Evolutionary conservation across 768 basidiomycete genomes (phyloP), one percentile per base, ranked within the genome.

Genomic region (Dictyophora rubrovolvata): DNA sequence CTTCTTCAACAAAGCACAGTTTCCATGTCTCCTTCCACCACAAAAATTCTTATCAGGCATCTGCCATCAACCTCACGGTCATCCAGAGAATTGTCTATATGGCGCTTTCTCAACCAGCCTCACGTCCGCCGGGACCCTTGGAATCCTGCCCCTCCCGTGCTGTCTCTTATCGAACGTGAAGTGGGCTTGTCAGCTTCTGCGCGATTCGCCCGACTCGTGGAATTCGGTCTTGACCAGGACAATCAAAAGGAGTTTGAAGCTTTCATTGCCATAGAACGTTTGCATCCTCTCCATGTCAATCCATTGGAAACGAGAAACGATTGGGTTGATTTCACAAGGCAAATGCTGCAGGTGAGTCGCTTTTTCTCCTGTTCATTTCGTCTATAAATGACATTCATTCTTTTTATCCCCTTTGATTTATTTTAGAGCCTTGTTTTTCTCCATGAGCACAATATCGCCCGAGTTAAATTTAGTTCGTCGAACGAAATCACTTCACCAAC

Each of bases 401-500:
- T 14, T 7, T 37, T 37, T 8, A 12, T 9, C n/a, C n/a, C n/a
- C 42, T 42, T 42, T 42, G 2, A 28, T 28, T 28, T 28, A 28
- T 28, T n/a, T 42, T 37, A 57, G 56, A 42, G 56, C 48, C 23
- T 57, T n/a, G 56, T 57, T 12, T 57, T 57, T 42, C 56, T 57
- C 17, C 56, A 57, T 12, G 56, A 57, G 42, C 56, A 57, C 33
- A 57, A 57, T 50, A 49, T 57, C 36, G 14, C 56, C n/a, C 46
- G 28, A 8, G 48, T 37, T 11, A 28, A 28, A 18, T 48, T 35
- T 57, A 22, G 47, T n/a, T 36, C n/a, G 22, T 54, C 21, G n/a
- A 48, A n/a, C 49, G 47, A 49, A 18, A 48, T 10, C 12, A 9
- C 28, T 17, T 5, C 42, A 22, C 50, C 12, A 18, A 9, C 47